These are phyloP conservation scores for Candida multigemmis DNA, from an alignment of 805 yeast species.

Conservation along the genomic window DNA sequence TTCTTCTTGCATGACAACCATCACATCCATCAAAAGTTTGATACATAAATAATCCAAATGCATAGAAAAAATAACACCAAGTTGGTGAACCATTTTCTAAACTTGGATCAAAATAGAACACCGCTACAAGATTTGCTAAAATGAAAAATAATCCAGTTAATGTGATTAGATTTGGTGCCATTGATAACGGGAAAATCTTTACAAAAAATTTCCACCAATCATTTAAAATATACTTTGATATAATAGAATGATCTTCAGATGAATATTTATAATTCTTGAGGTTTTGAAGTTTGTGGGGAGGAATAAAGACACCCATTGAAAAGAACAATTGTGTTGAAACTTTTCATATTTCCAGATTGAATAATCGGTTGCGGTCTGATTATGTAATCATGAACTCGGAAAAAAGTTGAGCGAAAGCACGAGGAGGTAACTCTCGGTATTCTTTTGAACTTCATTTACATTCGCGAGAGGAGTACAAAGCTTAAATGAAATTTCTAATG, in stretches of 20 bases:
- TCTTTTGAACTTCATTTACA: too few species aligned
- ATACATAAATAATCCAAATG: constrained; percentile 76
- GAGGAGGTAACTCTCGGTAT: too few species aligned
- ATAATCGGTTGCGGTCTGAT: too few species aligned
- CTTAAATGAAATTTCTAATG: too few species aligned
- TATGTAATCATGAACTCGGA: too few species aligned
- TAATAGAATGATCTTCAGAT: constrained; percentile 72
- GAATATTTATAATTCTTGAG: constrained; percentile 56
- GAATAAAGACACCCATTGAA: constrained; percentile 70
- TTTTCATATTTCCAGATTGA: too few species aligned
- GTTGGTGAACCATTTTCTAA: constrained; percentile 53
- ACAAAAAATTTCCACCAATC: constrained; percentile 78
- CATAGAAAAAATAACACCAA: constrained; percentile 73
- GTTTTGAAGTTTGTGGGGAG: constrained; percentile 40
- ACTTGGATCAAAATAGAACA: constrained; percentile 66
- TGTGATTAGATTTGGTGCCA: constrained; percentile 93
- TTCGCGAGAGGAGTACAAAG: too few species aligned
- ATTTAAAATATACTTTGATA: constrained; percentile 67
- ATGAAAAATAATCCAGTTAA: constrained; percentile 70
- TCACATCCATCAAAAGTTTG: constrained; percentile 97
- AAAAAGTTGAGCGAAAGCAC: too few species aligned
- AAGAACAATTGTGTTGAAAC: too few species aligned
- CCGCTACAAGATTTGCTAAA: constrained; percentile 50
- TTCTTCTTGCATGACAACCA: constrained; percentile 90
- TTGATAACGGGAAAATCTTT: constrained; percentile 65